Percentiles rank a stretch among this genome's conserved stretches.
These are phyloP conservation scores for Pontederia paniculata DNA, from an alignment of 176 grass and related monocot genomes.

Conservation along the genomic window DNA sequence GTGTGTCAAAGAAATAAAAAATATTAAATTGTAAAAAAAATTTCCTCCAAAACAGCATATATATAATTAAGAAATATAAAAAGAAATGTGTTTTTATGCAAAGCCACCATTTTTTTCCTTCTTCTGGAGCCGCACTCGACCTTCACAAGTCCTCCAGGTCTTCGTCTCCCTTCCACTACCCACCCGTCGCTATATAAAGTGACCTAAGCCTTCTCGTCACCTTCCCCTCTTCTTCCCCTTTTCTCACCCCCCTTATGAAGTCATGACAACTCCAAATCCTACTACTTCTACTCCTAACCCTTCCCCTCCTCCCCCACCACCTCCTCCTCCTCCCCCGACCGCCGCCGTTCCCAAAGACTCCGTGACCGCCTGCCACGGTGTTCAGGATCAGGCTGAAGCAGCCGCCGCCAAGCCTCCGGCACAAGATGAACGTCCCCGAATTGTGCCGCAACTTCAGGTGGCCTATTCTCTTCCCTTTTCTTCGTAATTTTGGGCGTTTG, in stretches of 20 bases:
- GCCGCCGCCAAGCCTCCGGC: conserved; percentile 48
- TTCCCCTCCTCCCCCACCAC: conserved; percentile 15
- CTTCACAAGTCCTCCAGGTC: background rate
- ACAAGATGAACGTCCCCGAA: conserved; percentile 95
- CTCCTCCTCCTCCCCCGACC: conserved; percentile 17
- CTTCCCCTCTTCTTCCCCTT: conserved; percentile 5
- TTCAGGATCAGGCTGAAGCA: conserved; percentile 94
- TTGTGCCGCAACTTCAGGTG: conserved; percentile 97
- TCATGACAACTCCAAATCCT: conserved; percentile 74
- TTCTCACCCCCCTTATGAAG: too few species aligned
- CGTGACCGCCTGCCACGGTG: conserved; percentile 48
- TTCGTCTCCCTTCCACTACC: background rate
- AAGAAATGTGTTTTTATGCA: too few species aligned
- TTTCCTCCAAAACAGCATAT: too few species aligned
- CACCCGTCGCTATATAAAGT: conserved; percentile 30
- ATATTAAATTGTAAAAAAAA: too few species aligned
- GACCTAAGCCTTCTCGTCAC: conserved; percentile 30
- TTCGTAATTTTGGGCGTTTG: background rate
- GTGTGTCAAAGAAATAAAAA: too few species aligned
- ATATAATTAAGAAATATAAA: too few species aligned
- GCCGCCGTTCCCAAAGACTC: conserved; percentile 18
- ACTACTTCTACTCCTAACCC: conserved; percentile 46
- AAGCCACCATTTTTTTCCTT: too few species aligned
- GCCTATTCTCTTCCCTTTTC: background rate
- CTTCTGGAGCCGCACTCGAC: too few species aligned